Evolutionary conservation across 169 alveolate genomes (phyloP).

Genomic region (Plasmodium adleri): DNA sequence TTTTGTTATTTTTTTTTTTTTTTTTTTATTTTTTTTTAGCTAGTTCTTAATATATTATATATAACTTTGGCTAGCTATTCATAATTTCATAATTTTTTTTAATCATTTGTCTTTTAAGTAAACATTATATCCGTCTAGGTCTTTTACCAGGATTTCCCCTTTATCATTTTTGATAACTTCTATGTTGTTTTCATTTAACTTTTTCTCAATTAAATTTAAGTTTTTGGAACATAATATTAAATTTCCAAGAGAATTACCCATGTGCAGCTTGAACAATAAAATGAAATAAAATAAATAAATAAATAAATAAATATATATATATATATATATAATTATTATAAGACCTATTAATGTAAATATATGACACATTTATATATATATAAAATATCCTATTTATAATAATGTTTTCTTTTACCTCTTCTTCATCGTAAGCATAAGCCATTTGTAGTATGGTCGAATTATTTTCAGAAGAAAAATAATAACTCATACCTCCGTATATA

Average conservation of each 20-base stretch:
- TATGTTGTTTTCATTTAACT: slow-evolving; percentile 32
- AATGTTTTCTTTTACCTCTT: slow-evolving; percentile 16
- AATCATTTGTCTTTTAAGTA: slow-evolving; percentile 7
- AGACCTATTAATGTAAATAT: neutral
- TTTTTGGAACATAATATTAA: slow-evolving; percentile 42
- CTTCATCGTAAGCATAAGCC: slow-evolving; percentile 75
- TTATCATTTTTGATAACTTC: slow-evolving; percentile 17
- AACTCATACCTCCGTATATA: slow-evolving; percentile 75
- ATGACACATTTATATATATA: too few relatives aligned
- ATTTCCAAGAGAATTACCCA: slow-evolving; percentile 73
- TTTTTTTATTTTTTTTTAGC: neutral
- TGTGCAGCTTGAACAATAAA: slow-evolving; percentile 51
- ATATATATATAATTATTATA: neutral
- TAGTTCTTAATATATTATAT: neutral
- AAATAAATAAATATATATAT: neutral
- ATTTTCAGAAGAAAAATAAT: slow-evolving; percentile 52
- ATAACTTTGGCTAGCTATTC: neutral
- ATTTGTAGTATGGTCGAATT: slow-evolving; percentile 45
- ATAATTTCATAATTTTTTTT: slow-evolving; percentile 11
- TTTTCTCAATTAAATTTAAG: slow-evolving; percentile 37
- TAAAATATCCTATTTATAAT: too few relatives aligned
- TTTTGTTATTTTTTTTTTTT: neutral
- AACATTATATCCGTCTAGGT: slow-evolving; percentile 46
- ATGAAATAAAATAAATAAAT: neutral
- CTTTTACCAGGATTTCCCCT: slow-evolving; percentile 39